Base-by-base conservation (phyloP, 1,139 yeast species). In the Wickerhamomyces sp. region DNA sequence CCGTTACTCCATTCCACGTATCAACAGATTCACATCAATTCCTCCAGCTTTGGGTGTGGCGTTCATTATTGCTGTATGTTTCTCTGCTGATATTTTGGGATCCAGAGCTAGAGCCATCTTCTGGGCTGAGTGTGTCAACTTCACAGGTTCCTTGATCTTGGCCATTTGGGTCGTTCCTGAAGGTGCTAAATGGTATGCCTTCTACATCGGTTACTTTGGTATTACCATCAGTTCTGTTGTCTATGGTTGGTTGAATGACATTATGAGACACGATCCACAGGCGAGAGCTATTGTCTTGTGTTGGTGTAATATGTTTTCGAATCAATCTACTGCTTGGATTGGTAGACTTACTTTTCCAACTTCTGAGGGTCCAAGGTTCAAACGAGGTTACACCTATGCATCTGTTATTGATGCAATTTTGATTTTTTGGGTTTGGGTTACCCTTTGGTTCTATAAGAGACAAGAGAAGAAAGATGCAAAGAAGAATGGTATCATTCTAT, bases 371-470 rank as follows among this genome's bases (percentile, higher is more conserved):
- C 31, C 31, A 16, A 12, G 31, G 12, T 28, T 28, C 14, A 2
- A 59, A 30, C 70, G 64, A 35, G 84, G 83, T 33, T 77, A 63
- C 50, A 54, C 65, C 1, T 74, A 67, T 49, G 26, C 28, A 12
- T 6, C 8, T 47, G 68, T 19, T 61, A 70, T 41, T 78, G 77
- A 5, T 63, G 68, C 30, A 58, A 70, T 16, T 19, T 63, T 75
- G 40, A 54, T 65, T 18, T 31, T 66, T 6, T 73, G 78, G 78
- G 66, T 78, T 0, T 58, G 73, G 36, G 61, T 73, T 8, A 79
- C 74, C 6, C 62, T 76, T 41, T 70, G 61, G 49, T 64, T 74
- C 40, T 78, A 77, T 60, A 79, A 78, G 55, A 65, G 66, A 31
- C 72, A 75, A 38, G 86, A 79, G 49, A 64, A 68, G 37, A 56